A percentile compares a stretch with the other conserved stretches of the same genome.
Conservation (phyloP, 164 flowering plant species). For the Vitis labrusca region DNA sequence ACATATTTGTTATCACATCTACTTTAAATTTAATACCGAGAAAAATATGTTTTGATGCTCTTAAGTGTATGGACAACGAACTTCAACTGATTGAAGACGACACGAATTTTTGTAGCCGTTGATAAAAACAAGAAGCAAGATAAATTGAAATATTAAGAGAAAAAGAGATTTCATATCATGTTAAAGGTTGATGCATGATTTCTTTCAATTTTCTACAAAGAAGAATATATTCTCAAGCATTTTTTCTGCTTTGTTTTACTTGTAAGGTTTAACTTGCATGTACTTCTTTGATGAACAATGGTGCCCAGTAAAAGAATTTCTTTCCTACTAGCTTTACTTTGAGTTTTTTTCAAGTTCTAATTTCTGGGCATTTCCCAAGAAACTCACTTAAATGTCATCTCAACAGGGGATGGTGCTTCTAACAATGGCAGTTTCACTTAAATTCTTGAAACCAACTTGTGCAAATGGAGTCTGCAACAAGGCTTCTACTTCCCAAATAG, state of each 20-base stretch:
- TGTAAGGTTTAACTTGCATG: no score
- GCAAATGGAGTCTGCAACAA: slow-evolving; percentile 71
- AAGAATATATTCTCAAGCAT: no score
- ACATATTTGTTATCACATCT: not conserved
- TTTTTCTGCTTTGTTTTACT: no score
- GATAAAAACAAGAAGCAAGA: not conserved
- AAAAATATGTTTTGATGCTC: not conserved
- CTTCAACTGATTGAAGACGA: slow-evolving; percentile 12
- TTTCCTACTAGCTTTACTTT: no score
- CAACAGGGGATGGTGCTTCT: slow-evolving; percentile 80
- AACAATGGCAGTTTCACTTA: slow-evolving; percentile 75
- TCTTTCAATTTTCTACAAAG: no score
- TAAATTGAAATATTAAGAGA: no score
- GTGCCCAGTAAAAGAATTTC: no score
- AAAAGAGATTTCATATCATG: not conserved
- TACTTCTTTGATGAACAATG: no score
- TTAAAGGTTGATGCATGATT: not conserved
- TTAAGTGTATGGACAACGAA: slow-evolving; percentile 9
- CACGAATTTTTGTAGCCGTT: slow-evolving; percentile 12
- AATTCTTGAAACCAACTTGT: slow-evolving; percentile 66
- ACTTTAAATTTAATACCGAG: not conserved
- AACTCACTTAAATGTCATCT: not conserved
- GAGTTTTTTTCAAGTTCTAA: no score
- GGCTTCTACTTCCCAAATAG: slow-evolving; percentile 57
- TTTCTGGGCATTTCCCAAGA: no score